Percentiles rank a stretch among this genome's conserved stretches.
Conservation (phyloP, 2,329 filamentous ascomycete species). For the Talaromyces sp. region DNA sequence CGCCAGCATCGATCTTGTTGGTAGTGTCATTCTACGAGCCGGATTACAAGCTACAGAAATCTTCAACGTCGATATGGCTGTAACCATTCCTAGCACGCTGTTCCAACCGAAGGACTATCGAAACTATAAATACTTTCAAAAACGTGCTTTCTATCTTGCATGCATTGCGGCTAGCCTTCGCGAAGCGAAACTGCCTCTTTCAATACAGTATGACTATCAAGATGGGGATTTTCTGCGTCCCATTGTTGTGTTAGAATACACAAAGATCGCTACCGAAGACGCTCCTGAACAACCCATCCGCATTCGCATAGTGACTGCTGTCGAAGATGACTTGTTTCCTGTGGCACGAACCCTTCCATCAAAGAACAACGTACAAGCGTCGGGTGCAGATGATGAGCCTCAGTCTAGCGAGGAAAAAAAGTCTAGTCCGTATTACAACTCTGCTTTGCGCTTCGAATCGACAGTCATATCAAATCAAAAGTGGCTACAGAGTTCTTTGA, state of each 20-base stretch:
- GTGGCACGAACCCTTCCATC: slow-evolving; percentile 66
- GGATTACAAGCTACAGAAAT: slow-evolving; percentile 58
- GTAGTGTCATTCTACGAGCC: slow-evolving; percentile 77
- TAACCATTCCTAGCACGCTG: slow-evolving; percentile 74
- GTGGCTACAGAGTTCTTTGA: slow-evolving; percentile 66
- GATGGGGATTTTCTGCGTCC: slow-evolving; percentile 76
- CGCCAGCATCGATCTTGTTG: slow-evolving; percentile 76
- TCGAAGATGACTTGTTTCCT: slow-evolving; percentile 67
- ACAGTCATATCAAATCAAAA: slow-evolving; percentile 72
- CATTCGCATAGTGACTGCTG: slow-evolving; percentile 75
- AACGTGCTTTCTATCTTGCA: slow-evolving; percentile 85
- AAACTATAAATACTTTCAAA: slow-evolving; percentile 91
- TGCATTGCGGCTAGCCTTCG: slow-evolving; percentile 71
- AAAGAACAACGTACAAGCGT: slow-evolving; percentile 65
- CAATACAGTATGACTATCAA: slow-evolving; percentile 62
- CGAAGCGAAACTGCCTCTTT: slow-evolving; percentile 53
- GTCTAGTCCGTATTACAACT: slow-evolving; percentile 84
- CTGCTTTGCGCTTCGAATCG: slow-evolving; percentile 73
- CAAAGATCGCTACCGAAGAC: slow-evolving; percentile 34
- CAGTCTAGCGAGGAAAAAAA: slow-evolving; percentile 41
- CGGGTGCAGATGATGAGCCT: slow-evolving; percentile 29
- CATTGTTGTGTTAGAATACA: slow-evolving; percentile 51
- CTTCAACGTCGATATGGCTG: slow-evolving; percentile 73
- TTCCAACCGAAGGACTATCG: slow-evolving; percentile 95
- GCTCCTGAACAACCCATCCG: slow-evolving; percentile 48